phyloP scores from a whole-genome alignment of 1,284 basidiomycete species.

The Ustilago nuda region DNA sequence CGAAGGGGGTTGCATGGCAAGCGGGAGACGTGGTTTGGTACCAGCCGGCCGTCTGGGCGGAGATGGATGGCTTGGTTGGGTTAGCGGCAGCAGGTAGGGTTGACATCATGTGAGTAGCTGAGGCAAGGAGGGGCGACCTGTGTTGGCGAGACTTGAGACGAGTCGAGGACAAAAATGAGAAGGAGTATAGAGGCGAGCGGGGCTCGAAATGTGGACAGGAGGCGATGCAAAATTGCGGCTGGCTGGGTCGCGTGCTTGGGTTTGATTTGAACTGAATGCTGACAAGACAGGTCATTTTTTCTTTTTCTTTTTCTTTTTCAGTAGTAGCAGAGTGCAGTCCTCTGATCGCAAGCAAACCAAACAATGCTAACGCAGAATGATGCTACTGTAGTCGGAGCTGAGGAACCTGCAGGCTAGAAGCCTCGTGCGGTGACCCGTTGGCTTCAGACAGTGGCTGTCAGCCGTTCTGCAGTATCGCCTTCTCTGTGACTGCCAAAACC shows the following conservation, averaged over 20 bases:
- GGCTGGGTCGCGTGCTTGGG: background rate
- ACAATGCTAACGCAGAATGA: background rate
- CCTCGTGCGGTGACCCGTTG: slow-evolving; percentile 20
- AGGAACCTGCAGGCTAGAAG: slow-evolving; percentile 12
- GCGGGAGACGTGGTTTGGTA: background rate
- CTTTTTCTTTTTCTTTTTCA: background rate
- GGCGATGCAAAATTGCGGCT: background rate
- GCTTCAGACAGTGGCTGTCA: slow-evolving; percentile 5
- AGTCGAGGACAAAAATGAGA: background rate
- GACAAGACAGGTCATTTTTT: background rate
- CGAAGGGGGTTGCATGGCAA: background rate
- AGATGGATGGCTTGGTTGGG: background rate
- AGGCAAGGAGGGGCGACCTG: background rate
- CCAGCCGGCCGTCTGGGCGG: background rate
- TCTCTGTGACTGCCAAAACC: background rate
- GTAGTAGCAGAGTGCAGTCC: background rate
- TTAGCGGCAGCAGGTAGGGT: background rate
- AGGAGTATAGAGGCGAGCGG: background rate
- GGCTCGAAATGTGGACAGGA: background rate
- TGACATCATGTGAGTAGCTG: background rate
- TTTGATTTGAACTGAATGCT: background rate
- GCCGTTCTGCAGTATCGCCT: background rate
- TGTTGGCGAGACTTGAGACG: slow-evolving; percentile 1
- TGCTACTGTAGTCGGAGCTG: background rate
- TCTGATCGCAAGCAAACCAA: background rate